A percentile compares a stretch with the other conserved stretches of the same genome.
These are phyloP conservation scores for Stipa capillata DNA, from an alignment of 176 grass and related monocot genomes.

Conservation along the genomic window DNA sequence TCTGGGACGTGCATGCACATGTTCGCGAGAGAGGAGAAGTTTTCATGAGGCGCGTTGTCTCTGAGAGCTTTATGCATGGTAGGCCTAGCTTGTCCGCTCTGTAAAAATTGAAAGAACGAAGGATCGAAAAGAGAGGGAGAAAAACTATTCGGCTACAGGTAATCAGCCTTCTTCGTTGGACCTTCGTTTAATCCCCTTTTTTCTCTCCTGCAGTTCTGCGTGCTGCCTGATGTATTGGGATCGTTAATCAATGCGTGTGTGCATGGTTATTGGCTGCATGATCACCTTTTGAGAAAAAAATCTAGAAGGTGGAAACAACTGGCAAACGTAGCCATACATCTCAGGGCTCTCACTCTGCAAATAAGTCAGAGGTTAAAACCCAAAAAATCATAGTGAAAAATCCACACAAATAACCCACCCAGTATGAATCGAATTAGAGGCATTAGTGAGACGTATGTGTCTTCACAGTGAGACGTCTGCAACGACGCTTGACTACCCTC, in stretches of 20 bases:
- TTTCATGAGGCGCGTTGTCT: slow-evolving; percentile 9
- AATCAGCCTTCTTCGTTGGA: slow-evolving; percentile 35
- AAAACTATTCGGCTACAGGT: slow-evolving; percentile 22
- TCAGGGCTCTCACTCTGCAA: no score
- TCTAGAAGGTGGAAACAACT: no score
- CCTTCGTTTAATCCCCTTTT: slow-evolving; percentile 17
- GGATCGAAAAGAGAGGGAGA: background rate
- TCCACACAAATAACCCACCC: no score
- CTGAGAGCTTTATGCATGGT: slow-evolving; percentile 48
- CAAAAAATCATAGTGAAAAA: no score
- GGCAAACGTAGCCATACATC: no score
- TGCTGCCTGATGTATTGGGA: slow-evolving; percentile 30
- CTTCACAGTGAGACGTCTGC: no score
- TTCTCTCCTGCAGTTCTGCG: slow-evolving; percentile 31
- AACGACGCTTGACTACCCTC: no score
- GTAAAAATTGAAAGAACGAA: slow-evolving; percentile 16
- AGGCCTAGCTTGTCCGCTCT: slow-evolving; percentile 36
- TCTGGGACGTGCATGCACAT: slow-evolving; percentile 33
- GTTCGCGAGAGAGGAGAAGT: slow-evolving; percentile 3
- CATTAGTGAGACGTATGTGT: no score
- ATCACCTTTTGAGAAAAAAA: no score
- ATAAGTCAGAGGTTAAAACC: no score
- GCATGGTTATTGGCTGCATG: background rate
- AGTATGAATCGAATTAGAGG: no score
- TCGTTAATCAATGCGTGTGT: slow-evolving; percentile 5